Percentiles rank a stretch among this genome's conserved stretches.
These are phyloP conservation scores for Fusarium xylarioides DNA, from an alignment of 2,329 filamentous ascomycete genomes.

Conservation along the genomic window DNA sequence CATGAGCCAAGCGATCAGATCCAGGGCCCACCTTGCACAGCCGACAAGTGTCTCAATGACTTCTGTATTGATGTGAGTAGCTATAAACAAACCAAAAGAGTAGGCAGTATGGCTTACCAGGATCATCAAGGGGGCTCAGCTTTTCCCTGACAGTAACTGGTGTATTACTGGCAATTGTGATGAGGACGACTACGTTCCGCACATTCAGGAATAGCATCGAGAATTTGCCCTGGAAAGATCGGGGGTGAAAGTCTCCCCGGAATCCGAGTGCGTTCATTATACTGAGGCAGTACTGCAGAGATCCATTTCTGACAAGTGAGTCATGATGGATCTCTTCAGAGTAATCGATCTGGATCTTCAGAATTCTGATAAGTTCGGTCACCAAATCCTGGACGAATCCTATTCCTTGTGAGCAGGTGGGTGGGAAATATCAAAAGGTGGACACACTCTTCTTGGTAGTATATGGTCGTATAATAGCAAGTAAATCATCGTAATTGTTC, in stretches of 20 bases:
- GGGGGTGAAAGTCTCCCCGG: slow-evolving; percentile 67
- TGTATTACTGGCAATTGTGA: slow-evolving; percentile 70
- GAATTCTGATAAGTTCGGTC: slow-evolving; percentile 71
- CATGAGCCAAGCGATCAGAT: slow-evolving; percentile 72
- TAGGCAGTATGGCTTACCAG: slow-evolving; percentile 43
- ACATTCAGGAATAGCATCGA: slow-evolving; percentile 79
- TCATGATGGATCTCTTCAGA: slow-evolving; percentile 78
- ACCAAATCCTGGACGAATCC: slow-evolving; percentile 71
- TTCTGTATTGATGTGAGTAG: slow-evolving; percentile 56
- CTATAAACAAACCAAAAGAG: too few species aligned
- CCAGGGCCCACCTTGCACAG: slow-evolving; percentile 80
- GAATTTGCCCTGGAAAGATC: slow-evolving; percentile 76
- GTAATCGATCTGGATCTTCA: slow-evolving; percentile 82
- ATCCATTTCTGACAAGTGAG: slow-evolving; percentile 74
- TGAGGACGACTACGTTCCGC: slow-evolving; percentile 73
- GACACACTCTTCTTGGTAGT: slow-evolving; percentile 46
- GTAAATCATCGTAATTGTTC: slow-evolving; percentile 73
- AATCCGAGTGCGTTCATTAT: slow-evolving; percentile 83
- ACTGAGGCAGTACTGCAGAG: slow-evolving; percentile 79
- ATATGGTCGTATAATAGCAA: slow-evolving; percentile 70
- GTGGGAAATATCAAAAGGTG: background rate
- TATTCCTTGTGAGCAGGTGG: slow-evolving; percentile 43
- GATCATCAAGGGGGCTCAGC: slow-evolving; percentile 70
- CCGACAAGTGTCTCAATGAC: slow-evolving; percentile 77
- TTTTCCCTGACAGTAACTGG: slow-evolving; percentile 64